Percentiles rank a stretch among this genome's conserved stretches.
Evolutionary conservation across 2,329 filamentous ascomycete genomes (phyloP).

Genomic region (Colletotrichum brevisporum): DNA sequence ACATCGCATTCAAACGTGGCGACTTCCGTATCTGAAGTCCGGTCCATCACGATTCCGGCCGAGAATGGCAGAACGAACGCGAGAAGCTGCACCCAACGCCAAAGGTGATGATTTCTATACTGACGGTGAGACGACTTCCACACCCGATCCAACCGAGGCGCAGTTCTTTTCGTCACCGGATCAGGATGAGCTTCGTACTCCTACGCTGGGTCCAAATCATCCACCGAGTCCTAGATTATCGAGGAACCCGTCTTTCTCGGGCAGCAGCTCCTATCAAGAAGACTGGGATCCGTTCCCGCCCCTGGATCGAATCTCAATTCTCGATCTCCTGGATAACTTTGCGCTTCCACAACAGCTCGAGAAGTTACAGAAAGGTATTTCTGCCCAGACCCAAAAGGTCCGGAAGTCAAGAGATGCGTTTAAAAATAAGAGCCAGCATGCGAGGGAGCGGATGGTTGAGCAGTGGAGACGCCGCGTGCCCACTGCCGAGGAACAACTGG

Average conservation of each 20-base stretch:
- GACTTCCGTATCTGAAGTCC: neutral
- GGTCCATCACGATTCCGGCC: slow-evolving; percentile 41
- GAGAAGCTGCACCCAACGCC: slow-evolving; percentile 48
- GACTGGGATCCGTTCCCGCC: slow-evolving; percentile 91
- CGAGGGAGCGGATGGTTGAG: slow-evolving; percentile 91
- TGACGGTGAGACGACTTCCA: slow-evolving; percentile 60
- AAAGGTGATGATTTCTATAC: slow-evolving; percentile 56
- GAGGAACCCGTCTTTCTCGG: slow-evolving; percentile 85
- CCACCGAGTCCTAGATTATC: slow-evolving; percentile 73
- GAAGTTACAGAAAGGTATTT: slow-evolving; percentile 87
- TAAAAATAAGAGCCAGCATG: slow-evolving; percentile 80
- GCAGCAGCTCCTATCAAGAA: slow-evolving; percentile 86
- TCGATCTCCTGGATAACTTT: slow-evolving; percentile 95
- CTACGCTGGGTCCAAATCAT: slow-evolving; percentile 62
- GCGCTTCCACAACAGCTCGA: slow-evolving; percentile 91
- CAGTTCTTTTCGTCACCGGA: slow-evolving; percentile 60
- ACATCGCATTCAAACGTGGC: neutral
- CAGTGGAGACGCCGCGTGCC: slow-evolving; percentile 92
- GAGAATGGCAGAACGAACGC: slow-evolving; percentile 49
- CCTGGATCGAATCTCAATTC: slow-evolving; percentile 88
- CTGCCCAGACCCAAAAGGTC: slow-evolving; percentile 87
- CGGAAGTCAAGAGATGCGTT: slow-evolving; percentile 85
- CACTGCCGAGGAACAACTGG: slow-evolving; percentile 90
- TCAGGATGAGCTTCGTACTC: slow-evolving; percentile 62
- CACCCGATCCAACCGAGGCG: slow-evolving; percentile 57